phyloP scores from a whole-genome alignment of 2,329 filamentous ascomycete species.

The Hymenoscyphus repandus region DNA sequence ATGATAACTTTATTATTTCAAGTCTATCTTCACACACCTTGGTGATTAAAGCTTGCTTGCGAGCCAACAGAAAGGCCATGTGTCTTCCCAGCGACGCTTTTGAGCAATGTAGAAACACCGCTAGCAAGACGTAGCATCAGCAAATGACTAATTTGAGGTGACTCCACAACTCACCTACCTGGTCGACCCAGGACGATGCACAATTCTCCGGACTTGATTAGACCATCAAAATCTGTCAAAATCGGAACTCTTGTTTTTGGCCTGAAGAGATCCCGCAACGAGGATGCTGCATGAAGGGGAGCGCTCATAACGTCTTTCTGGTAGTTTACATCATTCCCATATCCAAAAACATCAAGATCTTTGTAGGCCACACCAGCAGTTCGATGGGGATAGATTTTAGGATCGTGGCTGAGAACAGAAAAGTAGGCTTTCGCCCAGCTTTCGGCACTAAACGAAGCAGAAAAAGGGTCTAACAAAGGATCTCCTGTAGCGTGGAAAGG shows the following conservation, averaged over 20 bases:
- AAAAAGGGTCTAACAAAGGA: slow-evolving; percentile 38
- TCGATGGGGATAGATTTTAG: slow-evolving; percentile 27
- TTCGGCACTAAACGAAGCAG: slow-evolving; percentile 4
- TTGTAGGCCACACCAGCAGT: slow-evolving; percentile 13
- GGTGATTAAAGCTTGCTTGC: slow-evolving; percentile 51
- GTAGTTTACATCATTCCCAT: slow-evolving; percentile 13
- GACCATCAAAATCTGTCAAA: slow-evolving; percentile 54
- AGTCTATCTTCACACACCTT: too few relatives aligned
- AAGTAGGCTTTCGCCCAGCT: slow-evolving; percentile 8
- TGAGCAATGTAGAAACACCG: slow-evolving; percentile 59
- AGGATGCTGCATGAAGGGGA: slow-evolving; percentile 31
- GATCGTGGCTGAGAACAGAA: slow-evolving; percentile 41
- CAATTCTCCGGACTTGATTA: slow-evolving; percentile 58
- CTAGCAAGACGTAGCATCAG: not conserved
- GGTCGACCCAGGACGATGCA: slow-evolving; percentile 43
- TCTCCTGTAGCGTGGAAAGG: not conserved
- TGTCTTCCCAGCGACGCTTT: slow-evolving; percentile 48
- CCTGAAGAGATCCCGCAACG: not conserved
- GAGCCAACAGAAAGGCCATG: slow-evolving; percentile 50
- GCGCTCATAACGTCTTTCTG: slow-evolving; percentile 25
- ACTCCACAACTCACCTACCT: not conserved
- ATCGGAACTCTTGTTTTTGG: slow-evolving; percentile 35
- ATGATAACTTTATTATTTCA: too few relatives aligned
- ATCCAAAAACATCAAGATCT: slow-evolving; percentile 12
- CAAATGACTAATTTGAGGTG: not conserved